These are phyloP conservation scores for Solanum bulbocastanum DNA, from an alignment of 257 asterid species.

Conservation along the genomic window DNA sequence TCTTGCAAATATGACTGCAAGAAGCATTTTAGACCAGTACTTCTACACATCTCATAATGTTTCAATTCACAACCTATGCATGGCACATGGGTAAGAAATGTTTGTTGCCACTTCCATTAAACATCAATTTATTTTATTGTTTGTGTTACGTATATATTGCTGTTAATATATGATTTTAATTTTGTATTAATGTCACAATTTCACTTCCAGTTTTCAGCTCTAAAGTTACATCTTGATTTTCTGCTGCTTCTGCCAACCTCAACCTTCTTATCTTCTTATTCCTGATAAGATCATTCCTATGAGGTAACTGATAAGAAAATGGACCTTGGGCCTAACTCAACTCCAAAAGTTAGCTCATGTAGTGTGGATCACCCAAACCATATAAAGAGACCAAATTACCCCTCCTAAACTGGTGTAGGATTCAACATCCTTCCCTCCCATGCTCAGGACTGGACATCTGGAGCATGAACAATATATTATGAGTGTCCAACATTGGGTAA, in stretches of 20 bases:
- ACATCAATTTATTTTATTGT: neutral
- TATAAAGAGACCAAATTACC: neutral
- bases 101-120: neutral
- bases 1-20: constrained; percentile 46
- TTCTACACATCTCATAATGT: constrained; percentile 90
- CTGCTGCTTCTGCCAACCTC: neutral
- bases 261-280: neutral
- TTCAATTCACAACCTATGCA: constrained; percentile 60
- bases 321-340: neutral
- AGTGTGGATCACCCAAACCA: neutral
- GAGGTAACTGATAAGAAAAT: neutral
- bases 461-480: neutral
- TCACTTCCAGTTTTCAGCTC: neutral
- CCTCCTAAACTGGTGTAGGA: neutral
- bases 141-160: neutral
- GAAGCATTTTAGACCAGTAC: constrained; percentile 59
- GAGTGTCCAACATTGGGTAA: neutral
- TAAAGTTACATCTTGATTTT: neutral
- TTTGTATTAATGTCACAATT: neutral
- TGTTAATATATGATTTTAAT: neutral
- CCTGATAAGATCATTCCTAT: neutral
- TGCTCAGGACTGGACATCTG: neutral
- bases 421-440: neutral
- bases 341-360: neutral
- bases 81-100: constrained; percentile 70